Evolutionary conservation across 2,329 filamentous ascomycete species (phyloP), one percentile per base, ranked within the genome.

Genomic region (Berkeleyomyces rouxiae): DNA sequence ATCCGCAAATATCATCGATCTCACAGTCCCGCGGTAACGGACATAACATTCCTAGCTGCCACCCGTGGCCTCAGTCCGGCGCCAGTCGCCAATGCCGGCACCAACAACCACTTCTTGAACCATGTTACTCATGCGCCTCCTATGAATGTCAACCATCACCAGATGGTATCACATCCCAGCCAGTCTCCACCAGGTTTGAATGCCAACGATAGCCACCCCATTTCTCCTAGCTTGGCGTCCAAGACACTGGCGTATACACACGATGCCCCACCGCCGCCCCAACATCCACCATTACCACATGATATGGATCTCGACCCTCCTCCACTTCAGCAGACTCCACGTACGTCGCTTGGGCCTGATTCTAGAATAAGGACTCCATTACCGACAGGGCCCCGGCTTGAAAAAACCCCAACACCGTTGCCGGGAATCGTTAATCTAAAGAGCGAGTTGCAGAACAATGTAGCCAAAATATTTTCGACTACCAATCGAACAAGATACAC

Each of bases 261-360:
- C 75, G 77, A 59, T 77, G 43, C 42, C 4, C 46, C 40, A 10
- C 46, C 46, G 11, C 44, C 46, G 11, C 44, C 46, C 5, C 61
- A 62, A 58, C 49, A 57, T 44, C 31, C 42, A n/a, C 43, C 49
- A 16, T 6, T 78, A 55, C 67, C 75, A 3, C 76, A 80, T 61
- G 78, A 80, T 33, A 82, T 82, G 79, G 80, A 83, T 31, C 71
- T 82, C 63, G 80, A 83, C 67, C 71, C 73, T 13, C 61, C 65
- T 70, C 43, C 46, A 36, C 71, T 74, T 10, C 70, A 69, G 61
- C 71, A 70, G 23, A 71, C 74, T 36, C 70, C 71, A 5, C 72
- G 72, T 9, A 75, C 75, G 39, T 70, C 74, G 40, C 70, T 73
- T 13, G 68, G 76, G 37, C 76, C 72, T 67, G 79, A 82, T 58